phyloP scores from a whole-genome alignment of 2,329 filamentous ascomycete species.

The Hypomyces perniciosus region DNA sequence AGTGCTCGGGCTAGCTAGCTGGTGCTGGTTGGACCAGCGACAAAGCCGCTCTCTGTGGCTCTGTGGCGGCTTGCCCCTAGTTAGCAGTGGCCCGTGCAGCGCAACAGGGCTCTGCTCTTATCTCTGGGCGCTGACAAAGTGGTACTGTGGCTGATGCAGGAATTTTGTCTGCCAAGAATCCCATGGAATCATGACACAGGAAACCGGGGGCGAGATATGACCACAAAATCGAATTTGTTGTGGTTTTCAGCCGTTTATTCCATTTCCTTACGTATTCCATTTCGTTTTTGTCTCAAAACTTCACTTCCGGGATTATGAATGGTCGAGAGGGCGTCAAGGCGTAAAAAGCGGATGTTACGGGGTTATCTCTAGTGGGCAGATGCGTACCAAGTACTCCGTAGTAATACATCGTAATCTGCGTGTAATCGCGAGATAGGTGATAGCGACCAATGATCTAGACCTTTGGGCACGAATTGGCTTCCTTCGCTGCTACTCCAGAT shows the following conservation, averaged over 20 bases:
- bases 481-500: no score
- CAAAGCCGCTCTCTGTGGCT: no score
- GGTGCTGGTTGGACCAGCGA: not conserved
- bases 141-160: conserved; percentile 8
- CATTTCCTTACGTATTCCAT: not conserved
- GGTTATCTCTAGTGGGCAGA: no score
- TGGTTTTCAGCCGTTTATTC: not conserved
- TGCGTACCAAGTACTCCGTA: no score
- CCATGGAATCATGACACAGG: conserved; percentile 1
- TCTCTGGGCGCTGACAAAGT: conserved; percentile 12
- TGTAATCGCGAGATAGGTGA: no score
- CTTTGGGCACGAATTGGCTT: no score
- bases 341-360: no score
- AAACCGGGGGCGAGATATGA: not conserved
- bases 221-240: not conserved
- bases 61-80: conserved; percentile 1
- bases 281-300: not conserved
- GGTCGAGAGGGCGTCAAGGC: no score
- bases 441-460: no score
- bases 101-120: conserved; percentile 1
- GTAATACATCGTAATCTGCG: no score
- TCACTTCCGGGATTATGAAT: not conserved
- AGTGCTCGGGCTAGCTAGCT: no score
- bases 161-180: conserved; percentile 6
- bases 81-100: conserved; percentile 5